Percentiles rank a stretch among this genome's conserved stretches.
phyloP scores from a whole-genome alignment of 1,284 basidiomycete species.

The Afroboletus lepidellus region DNA sequence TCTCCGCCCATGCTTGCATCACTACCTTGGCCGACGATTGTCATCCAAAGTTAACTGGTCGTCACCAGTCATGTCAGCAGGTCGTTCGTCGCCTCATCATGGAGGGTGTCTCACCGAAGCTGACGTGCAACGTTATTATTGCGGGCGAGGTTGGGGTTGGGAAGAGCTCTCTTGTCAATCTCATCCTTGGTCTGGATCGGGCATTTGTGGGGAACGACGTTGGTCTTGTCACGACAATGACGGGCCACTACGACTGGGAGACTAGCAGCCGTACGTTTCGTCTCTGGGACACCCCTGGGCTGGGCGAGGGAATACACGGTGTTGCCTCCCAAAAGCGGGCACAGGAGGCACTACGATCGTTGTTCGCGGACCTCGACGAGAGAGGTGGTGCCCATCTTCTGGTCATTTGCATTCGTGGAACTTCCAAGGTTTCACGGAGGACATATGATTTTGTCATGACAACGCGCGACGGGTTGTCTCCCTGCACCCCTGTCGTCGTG shows the following conservation, averaged over 20 bases:
- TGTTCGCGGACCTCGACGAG: constrained; percentile 25
- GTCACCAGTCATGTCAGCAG: constrained; percentile 18
- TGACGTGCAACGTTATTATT: constrained; percentile 30
- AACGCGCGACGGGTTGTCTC: constrained; percentile 22
- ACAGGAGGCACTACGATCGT: constrained; percentile 26
- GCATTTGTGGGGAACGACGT: constrained; percentile 31
- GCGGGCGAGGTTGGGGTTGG: constrained; percentile 33
- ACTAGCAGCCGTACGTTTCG: constrained; percentile 24
- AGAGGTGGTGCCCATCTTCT: constrained; percentile 31
- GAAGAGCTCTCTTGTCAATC: constrained; percentile 35
- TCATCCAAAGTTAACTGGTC: constrained; percentile 26
- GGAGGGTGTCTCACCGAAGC: constrained; percentile 23
- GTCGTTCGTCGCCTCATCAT: constrained; percentile 23
- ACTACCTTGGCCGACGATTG: constrained; percentile 31
- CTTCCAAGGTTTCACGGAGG: constrained; percentile 25
- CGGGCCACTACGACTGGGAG: constrained; percentile 24
- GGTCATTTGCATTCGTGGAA: constrained; percentile 33
- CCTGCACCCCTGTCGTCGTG: constrained; percentile 23
- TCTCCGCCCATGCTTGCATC: constrained; percentile 33
- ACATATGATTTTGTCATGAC: constrained; percentile 30
- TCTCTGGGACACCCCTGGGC: constrained; percentile 35
- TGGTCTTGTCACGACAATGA: constrained; percentile 28
- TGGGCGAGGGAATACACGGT: constrained; percentile 31
- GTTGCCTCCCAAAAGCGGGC: constrained; percentile 27
- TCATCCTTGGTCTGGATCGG: constrained; percentile 19